A percentile compares a stretch with the other conserved stretches of the same genome.
phyloP scores from a whole-genome alignment of 306 rosid species.

The Rosa rugosa region DNA sequence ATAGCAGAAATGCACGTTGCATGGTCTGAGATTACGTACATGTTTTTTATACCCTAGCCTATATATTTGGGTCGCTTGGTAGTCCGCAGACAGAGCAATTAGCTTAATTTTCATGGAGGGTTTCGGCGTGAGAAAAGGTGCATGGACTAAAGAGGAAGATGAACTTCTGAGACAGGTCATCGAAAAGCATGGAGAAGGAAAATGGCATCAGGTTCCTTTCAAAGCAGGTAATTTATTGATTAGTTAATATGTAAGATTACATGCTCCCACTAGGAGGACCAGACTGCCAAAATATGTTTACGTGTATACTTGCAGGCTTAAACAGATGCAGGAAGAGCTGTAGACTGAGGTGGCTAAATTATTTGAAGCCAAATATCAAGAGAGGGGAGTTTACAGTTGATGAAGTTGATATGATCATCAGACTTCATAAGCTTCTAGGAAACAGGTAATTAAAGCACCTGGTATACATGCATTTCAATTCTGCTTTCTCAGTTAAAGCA shows the following conservation, averaged over 20 bases:
- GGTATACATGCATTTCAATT: neutral
- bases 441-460: conserved; percentile 3
- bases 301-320: neutral
- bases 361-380: conserved; percentile 16
- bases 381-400: conserved; percentile 6
- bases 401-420: conserved; percentile 8
- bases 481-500: neutral
- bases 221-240: neutral
- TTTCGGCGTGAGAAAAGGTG: conserved; percentile 5
- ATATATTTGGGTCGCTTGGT: neutral
- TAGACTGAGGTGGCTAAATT: conserved; percentile 15
- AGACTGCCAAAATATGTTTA: neutral
- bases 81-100: neutral
- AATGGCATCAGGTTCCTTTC: conserved; percentile 4
- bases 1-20: conserved; percentile 1
- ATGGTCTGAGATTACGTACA: neutral
- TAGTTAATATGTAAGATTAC: neutral
- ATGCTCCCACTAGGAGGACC: neutral
- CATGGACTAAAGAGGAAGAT: conserved; percentile 10
- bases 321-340: conserved; percentile 13
- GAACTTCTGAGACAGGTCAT: conserved; percentile 2
- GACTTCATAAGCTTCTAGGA: conserved; percentile 8
- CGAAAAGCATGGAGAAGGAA: conserved; percentile 10
- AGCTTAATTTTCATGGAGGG: neutral
- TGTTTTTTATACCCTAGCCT: neutral